Conservation (phyloP, 2,329 filamentous ascomycete genomes). For the Beauveria sp. region DNA sequence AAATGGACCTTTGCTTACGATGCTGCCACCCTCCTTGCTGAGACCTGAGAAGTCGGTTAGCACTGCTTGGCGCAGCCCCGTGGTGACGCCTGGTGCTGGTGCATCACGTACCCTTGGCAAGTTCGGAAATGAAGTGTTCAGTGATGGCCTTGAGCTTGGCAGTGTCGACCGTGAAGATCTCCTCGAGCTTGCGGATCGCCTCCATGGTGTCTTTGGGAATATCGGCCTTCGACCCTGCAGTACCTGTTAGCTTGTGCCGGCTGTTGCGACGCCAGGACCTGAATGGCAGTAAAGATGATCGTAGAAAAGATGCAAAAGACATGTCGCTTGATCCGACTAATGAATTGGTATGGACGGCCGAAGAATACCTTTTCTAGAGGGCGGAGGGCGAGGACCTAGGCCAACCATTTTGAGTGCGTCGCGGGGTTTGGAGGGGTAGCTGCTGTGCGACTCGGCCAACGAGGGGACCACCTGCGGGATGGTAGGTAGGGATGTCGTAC, state of each 20-base stretch:
- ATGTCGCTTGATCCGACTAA: neutral
- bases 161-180: slow-evolving; percentile 70
- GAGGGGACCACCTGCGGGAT: neutral
- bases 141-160: slow-evolving; percentile 84
- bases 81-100: neutral
- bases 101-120: slow-evolving; percentile 62
- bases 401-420: slow-evolving; percentile 12
- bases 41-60: slow-evolving; percentile 47
- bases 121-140: slow-evolving; percentile 79
- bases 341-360: neutral
- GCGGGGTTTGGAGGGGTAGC: slow-evolving; percentile 14
- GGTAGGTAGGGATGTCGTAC: neutral
- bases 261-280: neutral
- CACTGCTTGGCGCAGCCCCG: neutral
- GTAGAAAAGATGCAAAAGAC: neutral
- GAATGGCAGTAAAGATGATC: neutral
- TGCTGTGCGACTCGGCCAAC: neutral
- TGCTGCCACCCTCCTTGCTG: slow-evolving; percentile 80
- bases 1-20: slow-evolving; percentile 53
- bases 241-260: neutral
- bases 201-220: slow-evolving; percentile 73
- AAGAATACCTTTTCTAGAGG: slow-evolving; percentile 11
- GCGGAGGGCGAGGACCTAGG: slow-evolving; percentile 12
- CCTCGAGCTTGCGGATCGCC: slow-evolving; percentile 78
- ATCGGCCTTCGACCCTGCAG: slow-evolving; percentile 78